phyloP scores from a whole-genome alignment of 2,329 filamentous ascomycete genomes.

The Teratosphaeria zuluensis region DNA sequence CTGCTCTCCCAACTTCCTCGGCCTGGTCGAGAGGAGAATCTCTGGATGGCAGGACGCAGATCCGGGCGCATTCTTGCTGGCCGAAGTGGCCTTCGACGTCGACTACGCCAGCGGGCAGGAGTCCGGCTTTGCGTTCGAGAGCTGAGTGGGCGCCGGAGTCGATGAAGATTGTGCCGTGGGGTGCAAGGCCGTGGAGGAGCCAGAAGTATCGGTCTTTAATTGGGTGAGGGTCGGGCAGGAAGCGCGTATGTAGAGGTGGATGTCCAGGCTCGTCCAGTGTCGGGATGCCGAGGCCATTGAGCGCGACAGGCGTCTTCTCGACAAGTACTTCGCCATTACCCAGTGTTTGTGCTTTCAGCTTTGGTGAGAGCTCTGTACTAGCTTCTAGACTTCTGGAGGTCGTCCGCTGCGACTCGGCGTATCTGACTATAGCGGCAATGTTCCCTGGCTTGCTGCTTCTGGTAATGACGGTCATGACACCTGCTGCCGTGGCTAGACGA shows the following conservation, averaged over 20 bases:
- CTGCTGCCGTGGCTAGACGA: constrained; percentile 81
- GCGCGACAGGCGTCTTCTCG: constrained; percentile 13
- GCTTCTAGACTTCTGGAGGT: constrained; percentile 17
- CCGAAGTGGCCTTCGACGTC: constrained; percentile 81
- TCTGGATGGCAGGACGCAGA: constrained; percentile 63
- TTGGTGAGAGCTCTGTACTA: constrained; percentile 13
- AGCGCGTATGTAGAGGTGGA: constrained; percentile 74
- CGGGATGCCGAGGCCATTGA: constrained; percentile 14
- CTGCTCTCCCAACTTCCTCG: constrained; percentile 70
- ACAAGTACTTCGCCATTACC: not conserved
- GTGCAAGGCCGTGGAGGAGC: constrained; percentile 83
- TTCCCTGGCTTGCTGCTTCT: constrained; percentile 89
- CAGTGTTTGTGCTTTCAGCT: constrained; percentile 4
- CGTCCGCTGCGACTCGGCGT: constrained; percentile 57
- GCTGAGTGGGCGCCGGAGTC: constrained; percentile 81
- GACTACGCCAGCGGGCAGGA: constrained; percentile 83
- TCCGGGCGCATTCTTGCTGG: constrained; percentile 82
- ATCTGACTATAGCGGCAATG: constrained; percentile 73
- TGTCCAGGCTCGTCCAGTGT: constrained; percentile 23
- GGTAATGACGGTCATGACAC: constrained; percentile 92
- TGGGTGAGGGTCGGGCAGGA: constrained; percentile 72
- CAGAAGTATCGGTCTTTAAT: constrained; percentile 94
- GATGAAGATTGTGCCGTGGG: constrained; percentile 86
- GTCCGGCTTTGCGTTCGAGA: constrained; percentile 70
- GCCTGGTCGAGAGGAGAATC: constrained; percentile 30